These are phyloP conservation scores for Cryptococcus sp. DNA, from an alignment of 1,284 basidiomycete species.

Conservation along the genomic window DNA sequence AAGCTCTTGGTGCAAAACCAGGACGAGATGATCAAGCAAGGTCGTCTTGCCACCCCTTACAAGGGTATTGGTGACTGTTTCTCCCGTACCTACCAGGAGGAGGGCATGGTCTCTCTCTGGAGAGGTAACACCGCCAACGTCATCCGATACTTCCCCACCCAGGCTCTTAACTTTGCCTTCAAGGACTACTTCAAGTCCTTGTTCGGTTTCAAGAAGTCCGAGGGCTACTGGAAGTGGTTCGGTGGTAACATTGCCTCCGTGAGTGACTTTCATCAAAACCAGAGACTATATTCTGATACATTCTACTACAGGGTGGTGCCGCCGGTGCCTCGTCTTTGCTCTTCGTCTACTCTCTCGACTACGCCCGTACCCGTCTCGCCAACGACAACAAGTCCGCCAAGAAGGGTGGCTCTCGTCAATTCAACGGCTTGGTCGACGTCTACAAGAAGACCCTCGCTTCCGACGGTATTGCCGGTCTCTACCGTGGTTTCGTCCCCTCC, in stretches of 20 bases:
- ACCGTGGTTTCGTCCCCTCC: slow-evolving; percentile 66
- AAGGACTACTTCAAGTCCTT: slow-evolving; percentile 57
- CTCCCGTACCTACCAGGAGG: slow-evolving; percentile 65
- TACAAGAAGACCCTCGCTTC: slow-evolving; percentile 64
- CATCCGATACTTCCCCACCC: slow-evolving; percentile 61
- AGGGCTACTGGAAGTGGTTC: slow-evolving; percentile 62
- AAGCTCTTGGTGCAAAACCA: slow-evolving; percentile 97
- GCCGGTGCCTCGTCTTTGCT: slow-evolving; percentile 94
- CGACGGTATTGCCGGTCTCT: slow-evolving; percentile 61
- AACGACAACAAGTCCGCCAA: slow-evolving; percentile 94
- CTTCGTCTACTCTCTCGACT: slow-evolving; percentile 97
- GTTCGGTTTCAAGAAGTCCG: slow-evolving; percentile 61
- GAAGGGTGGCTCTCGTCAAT: slow-evolving; percentile 87
- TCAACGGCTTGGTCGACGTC: slow-evolving; percentile 92
- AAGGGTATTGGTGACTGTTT: slow-evolving; percentile 92
- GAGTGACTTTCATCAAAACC: neutral
- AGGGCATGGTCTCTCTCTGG: slow-evolving; percentile 58
- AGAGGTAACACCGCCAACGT: slow-evolving; percentile 61
- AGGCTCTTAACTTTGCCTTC: slow-evolving; percentile 56
- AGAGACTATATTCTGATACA: neutral
- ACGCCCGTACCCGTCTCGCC: slow-evolving; percentile 95
- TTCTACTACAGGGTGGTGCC: slow-evolving; percentile 70
- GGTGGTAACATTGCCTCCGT: slow-evolving; percentile 70
- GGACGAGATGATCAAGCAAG: slow-evolving; percentile 81
- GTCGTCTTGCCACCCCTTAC: slow-evolving; percentile 87